phyloP scores from a whole-genome alignment of 768 basidiomycete genomes.

The Rhodotorula taiwanensis region DNA sequence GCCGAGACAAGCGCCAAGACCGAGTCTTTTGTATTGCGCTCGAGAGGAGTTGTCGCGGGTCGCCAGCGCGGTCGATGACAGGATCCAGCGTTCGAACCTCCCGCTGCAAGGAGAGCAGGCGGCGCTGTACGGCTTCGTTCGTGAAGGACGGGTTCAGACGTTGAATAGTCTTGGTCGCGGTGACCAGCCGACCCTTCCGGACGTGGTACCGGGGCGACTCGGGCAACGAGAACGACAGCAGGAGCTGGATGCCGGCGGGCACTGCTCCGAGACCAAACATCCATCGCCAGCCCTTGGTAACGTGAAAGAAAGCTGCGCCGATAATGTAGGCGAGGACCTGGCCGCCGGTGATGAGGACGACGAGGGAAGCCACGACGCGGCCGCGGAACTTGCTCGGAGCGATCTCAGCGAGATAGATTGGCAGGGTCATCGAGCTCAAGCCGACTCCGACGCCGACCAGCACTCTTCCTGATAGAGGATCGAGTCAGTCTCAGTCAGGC shows the following conservation, averaged over 20 bases:
- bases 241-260: constrained; percentile 25
- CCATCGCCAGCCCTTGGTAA: constrained; percentile 25
- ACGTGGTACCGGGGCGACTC: constrained; percentile 27
- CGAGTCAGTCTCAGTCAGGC: background rate
- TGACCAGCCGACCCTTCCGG: background rate
- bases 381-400: constrained; percentile 27
- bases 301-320: constrained; percentile 12
- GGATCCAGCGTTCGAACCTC: too few relatives aligned
- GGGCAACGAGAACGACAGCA: constrained; percentile 25
- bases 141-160: constrained; percentile 1
- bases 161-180: constrained; percentile 7
- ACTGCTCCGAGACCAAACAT: constrained; percentile 26
- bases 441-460: constrained; percentile 31
- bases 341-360: constrained; percentile 31
- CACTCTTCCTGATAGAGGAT: constrained; percentile 14
- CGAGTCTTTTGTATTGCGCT: background rate
- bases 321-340: constrained; percentile 35
- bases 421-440: constrained; percentile 19
- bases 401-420: constrained; percentile 35
- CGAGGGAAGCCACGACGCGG: constrained; percentile 24
- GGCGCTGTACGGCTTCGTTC: constrained; percentile 6
- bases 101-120: constrained; percentile 9
- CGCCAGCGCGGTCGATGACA: background rate
- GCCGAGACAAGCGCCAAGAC: too few relatives aligned
- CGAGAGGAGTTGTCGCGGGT: background rate